These are phyloP conservation scores for Galium porrigens DNA, from an alignment of 305 asterid genomes.

Conservation along the genomic window DNA sequence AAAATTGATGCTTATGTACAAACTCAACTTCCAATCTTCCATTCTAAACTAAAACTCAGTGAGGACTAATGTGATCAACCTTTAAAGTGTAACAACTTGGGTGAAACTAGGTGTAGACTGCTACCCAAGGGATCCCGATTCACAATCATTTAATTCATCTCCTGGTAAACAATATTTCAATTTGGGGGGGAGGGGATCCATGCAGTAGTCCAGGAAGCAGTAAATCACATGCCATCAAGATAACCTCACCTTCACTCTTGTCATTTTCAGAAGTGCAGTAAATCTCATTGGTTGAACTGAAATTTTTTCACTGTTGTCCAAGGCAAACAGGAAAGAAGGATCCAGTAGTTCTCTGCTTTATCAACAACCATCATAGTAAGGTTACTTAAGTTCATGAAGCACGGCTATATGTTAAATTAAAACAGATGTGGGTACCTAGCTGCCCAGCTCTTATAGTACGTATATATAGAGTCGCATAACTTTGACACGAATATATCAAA, in stretches of 20 bases:
- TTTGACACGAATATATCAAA: conserved; percentile 79
- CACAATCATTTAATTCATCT: not conserved
- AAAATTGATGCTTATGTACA: not conserved
- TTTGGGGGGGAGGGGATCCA: not conserved
- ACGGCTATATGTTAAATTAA: conserved; percentile 6
- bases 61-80: not conserved
- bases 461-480: conserved; percentile 66
- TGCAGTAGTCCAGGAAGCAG: conserved; percentile 10
- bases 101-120: not conserved
- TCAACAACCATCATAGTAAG: conserved; percentile 18
- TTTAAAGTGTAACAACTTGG: not conserved
- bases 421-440: conserved; percentile 52
- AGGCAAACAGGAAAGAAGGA: conserved; percentile 82
- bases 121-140: not conserved
- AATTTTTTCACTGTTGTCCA: conserved; percentile 78
- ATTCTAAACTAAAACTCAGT: not conserved
- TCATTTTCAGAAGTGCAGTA: conserved; percentile 55
- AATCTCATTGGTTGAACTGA: conserved; percentile 81
- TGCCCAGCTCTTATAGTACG: conserved; percentile 94
- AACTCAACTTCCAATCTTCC: not conserved
- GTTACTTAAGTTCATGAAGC: conserved; percentile 9
- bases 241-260: conserved; percentile 69
- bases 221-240: conserved; percentile 8
- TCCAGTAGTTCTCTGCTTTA: conserved; percentile 73
- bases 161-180: not conserved